Evolutionary conservation across 176 grass and related monocot genomes (phyloP), one percentile per base, ranked within the genome.

Genomic region (Oryza meyeriana): DNA sequence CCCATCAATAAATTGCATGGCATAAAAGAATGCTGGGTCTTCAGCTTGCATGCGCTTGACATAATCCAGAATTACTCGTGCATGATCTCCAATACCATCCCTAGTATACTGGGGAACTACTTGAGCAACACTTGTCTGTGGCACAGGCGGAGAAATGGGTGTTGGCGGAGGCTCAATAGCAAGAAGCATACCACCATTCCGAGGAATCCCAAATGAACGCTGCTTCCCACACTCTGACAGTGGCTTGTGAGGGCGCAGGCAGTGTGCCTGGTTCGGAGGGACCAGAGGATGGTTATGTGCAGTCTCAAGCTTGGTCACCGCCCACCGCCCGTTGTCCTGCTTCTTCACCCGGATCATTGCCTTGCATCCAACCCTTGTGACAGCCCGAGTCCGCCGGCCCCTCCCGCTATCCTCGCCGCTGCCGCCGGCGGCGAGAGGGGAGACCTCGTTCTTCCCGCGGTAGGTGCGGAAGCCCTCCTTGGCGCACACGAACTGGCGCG

Each of bases 301-400:
- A 10, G 87, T 91, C 71, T 89, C 92, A 69, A 94, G 80, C 77
- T 89, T 94, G 70, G 92, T 91, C 12, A 94, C 89, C 39, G n/a
- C 8, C 92, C 92, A 94, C 38, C 76, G 71, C 18, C 71, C 86
- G 12, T 72, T 86, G 68, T 88, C 88, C 76, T 85, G 88, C 65
- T 89, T 94, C 78, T 94, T 94, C 62, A 94, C 92, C 80, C 87
- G 77, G 80, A 94, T 91, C 92, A 94, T 94, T 50, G 89, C 92
- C 72, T 94, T 94, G 78, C 92, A 94, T 16, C 92, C 92, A 33
- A 94, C 86, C 55, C 92, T 94, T 0, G 92, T 91, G 84, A 94
- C 84, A 2, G 92, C 92, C 67, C 92, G 63, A 8, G 92, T 88
- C 29, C 92, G 71, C 13, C 87, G 80, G 6, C 81, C 80, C 68